Evolutionary conservation across 2,329 filamentous ascomycete genomes (phyloP).

Genomic region (Epichloe sp.): DNA sequence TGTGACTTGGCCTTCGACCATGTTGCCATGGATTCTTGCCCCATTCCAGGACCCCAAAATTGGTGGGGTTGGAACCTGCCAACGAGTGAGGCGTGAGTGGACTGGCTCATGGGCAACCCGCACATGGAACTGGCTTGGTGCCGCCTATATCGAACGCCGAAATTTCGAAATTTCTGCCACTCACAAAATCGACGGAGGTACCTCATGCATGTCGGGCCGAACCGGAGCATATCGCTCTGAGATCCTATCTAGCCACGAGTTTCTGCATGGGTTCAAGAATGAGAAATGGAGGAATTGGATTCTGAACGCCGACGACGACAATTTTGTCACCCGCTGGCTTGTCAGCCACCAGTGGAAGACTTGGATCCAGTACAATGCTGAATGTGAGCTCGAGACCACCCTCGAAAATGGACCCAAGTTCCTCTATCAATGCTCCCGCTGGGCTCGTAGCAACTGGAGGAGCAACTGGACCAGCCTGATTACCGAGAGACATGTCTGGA

Average conservation of each 20-base stretch:
- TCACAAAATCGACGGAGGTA: conserved; percentile 84
- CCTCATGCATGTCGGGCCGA: conserved; percentile 92
- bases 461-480: conserved; percentile 89
- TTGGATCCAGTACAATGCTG: conserved; percentile 84
- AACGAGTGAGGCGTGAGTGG: conserved; percentile 63
- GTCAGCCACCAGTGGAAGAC: conserved; percentile 88
- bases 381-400: conserved; percentile 86
- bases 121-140: conserved; percentile 80
- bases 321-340: conserved; percentile 94
- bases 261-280: conserved; percentile 79
- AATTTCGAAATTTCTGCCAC: conserved; percentile 97
- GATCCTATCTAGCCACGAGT: conserved; percentile 74
- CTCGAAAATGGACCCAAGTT: conserved; percentile 83
- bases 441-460: conserved; percentile 95
- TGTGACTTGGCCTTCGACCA: conserved; percentile 77
- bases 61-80: conserved; percentile 85
- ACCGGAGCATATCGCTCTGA: conserved; percentile 85
- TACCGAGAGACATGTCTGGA: conserved; percentile 71
- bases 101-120: conserved; percentile 44
- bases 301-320: conserved; percentile 93
- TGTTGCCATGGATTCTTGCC: conserved; percentile 83
- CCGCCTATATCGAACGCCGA: conserved; percentile 80
- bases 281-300: conserved; percentile 84
- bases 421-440: conserved; percentile 82
- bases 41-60: conserved; percentile 77